Evolutionary conservation across 2,329 filamentous ascomycete species (phyloP).

Genomic region (Penicillium polonicum): DNA sequence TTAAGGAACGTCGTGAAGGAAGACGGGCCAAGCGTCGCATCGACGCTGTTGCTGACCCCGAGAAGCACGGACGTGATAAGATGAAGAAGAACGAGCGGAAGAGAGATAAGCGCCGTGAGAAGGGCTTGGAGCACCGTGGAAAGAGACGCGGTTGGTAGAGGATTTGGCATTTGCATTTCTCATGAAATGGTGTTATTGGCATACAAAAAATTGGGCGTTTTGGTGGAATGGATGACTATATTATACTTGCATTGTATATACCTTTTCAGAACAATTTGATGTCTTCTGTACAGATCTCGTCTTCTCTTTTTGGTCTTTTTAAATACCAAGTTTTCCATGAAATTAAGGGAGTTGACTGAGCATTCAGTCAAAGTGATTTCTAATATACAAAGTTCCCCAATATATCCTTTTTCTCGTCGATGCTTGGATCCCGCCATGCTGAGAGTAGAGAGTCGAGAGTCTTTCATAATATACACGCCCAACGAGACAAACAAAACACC

Average conservation of each 20-base stretch:
- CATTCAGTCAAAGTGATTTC: not conserved
- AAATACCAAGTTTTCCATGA: not conserved
- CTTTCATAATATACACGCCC: slow-evolving; percentile 13
- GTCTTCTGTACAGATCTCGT: slow-evolving; percentile 12
- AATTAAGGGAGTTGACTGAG: not conserved
- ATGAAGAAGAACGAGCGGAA: slow-evolving; percentile 80
- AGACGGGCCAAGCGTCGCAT: slow-evolving; percentile 83
- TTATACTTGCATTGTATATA: slow-evolving; percentile 24
- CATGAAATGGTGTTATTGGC: slow-evolving; percentile 21
- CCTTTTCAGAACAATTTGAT: slow-evolving; percentile 24
- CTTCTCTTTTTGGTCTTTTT: not conserved
- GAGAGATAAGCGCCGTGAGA: slow-evolving; percentile 78
- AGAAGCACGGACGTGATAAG: slow-evolving; percentile 75
- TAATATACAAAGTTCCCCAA: slow-evolving; percentile 11
- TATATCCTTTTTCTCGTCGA: slow-evolving; percentile 11
- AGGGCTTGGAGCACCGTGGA: slow-evolving; percentile 68
- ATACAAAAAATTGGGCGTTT: slow-evolving; percentile 29
- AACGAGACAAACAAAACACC: not conserved
- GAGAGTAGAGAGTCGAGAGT: slow-evolving; percentile 26
- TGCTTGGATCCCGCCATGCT: slow-evolving; percentile 28
- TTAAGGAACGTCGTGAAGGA: slow-evolving; percentile 70
- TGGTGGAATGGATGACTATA: slow-evolving; percentile 10
- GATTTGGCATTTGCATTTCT: slow-evolving; percentile 13
- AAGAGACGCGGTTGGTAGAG: slow-evolving; percentile 67
- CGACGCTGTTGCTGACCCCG: slow-evolving; percentile 79